Evolutionary conservation across 2,329 filamentous ascomycete species (phyloP), one percentile per base, ranked within the genome.

Genomic region (Blastomyces silverae): DNA sequence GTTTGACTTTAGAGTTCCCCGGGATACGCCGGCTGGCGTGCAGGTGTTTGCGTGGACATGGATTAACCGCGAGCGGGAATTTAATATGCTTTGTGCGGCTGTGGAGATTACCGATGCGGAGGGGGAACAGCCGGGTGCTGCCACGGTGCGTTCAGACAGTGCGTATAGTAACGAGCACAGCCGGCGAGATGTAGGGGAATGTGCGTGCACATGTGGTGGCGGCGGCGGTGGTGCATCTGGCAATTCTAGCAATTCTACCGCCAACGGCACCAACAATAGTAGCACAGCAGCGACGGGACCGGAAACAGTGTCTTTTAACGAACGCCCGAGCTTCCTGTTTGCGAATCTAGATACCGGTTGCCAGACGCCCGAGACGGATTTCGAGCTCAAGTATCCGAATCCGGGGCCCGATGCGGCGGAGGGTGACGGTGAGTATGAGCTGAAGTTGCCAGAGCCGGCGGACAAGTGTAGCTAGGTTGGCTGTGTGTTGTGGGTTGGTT

Each of bases 41-140:
- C 77, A 75, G 15, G 67, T 82, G 20, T 81, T 82, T 65, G 76
- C 75, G 0, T 81, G 70, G 80, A 77, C 77, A 1, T 82, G 80
- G 80, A 70, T 80, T 57, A 82, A 82, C 63, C 76, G 80, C 34
- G 79, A 81, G 69, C 73, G 79, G 63, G 79, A 81, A 65, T 74
- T 78, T 65, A 79, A 77, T 67, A 78, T 78, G 75, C 78, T 77
- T 63, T 82, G 80, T 62, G 77, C 79, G 1, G 73, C 76, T 13
- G 77, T 82, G 34, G 76, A 75, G 7, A 81, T 82, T 64, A 71
- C 71, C 5, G 7, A n/a, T 6, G 52, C 55, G 31, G 20, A 60
- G 15, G 55, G 20, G 8, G 8, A 8, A 11, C 22, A 50, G 48
- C n/a, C n/a, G 22, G n/a, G 3, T 50, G 10, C n/a, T 46, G 44